Evolutionary conservation across 2,329 filamentous ascomycete genomes (phyloP), one percentile per base, ranked within the genome.

Genomic region (Amphichorda felina): DNA sequence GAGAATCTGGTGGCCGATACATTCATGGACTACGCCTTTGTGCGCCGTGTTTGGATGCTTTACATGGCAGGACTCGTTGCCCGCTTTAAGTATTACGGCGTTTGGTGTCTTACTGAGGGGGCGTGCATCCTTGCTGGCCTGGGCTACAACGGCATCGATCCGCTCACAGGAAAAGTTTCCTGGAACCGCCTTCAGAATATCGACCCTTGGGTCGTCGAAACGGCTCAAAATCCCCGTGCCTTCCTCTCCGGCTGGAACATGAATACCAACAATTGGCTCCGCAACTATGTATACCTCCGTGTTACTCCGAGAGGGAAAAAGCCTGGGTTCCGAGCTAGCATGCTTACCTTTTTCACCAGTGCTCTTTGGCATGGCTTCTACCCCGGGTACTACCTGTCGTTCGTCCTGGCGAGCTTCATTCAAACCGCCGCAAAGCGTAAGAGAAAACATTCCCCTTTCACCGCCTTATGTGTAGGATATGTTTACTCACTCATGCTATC

Each of bases 351-450:
- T 54, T 74, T 78, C 6, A 96, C 91, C 15, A 94, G 87, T 50
- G 89, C 91, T 3, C 80, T 96, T 46, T 98, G 91, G 91, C 91
- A 98, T 52, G 91, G 91, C 21, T 98, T 98, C 60, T 93, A 94
- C 46, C 89, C 91, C 0, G 91, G 91, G 5, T 98, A 98, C 59
- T 96, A 96, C 56, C 61, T 98, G 41, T 72, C 82, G 5, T 98
- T 98, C 50, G 63, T 96, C 28, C 69, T 96, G 7, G 91, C 84
- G 1, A 87, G 86, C 41, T 83, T 98, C 45, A 73, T 95, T 21
- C 91, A 98, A 54, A 95, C 87, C 2, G 80, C 80, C 14, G 88
- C 91, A 37, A 98, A 98, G 66, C 87, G 88, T 24, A 28, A 16
- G 31, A 21, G 13, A 16, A 32, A 5, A 32, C 19, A n/a, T 24